Conservation (phyloP, 2,329 filamentous ascomycete species). For the Cladosporium sp. region DNA sequence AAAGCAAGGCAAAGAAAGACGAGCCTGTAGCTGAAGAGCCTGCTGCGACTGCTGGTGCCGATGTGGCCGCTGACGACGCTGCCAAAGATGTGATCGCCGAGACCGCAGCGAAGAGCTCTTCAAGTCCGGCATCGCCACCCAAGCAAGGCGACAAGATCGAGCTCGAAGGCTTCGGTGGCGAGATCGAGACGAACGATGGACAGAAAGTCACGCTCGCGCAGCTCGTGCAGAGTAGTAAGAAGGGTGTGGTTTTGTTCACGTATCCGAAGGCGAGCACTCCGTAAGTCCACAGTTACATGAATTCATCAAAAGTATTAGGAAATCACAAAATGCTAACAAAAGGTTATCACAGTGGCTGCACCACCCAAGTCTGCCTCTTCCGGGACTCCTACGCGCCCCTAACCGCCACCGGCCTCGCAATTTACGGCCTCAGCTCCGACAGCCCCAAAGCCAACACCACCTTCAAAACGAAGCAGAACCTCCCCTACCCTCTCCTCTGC, state of each 20-base stretch:
- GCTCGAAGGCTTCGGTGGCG: constrained; percentile 56
- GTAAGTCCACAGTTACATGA: not conserved
- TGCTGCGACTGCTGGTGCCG: constrained; percentile 15
- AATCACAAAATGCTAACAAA: not conserved
- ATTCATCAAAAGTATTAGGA: constrained; percentile 70
- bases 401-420: constrained; percentile 72
- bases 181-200: constrained; percentile 83
- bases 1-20: constrained; percentile 23
- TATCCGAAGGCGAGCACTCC: constrained; percentile 94
- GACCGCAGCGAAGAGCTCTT: constrained; percentile 11
- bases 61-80: not conserved
- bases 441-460: constrained; percentile 86
- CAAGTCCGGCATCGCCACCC: constrained; percentile 19
- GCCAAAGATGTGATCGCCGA: constrained; percentile 9
- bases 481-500: constrained; percentile 85
- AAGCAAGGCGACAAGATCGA: constrained; percentile 50
- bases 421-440: constrained; percentile 88
- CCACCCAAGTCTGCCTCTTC: constrained; percentile 89
- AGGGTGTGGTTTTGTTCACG: constrained; percentile 87
- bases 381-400: constrained; percentile 76
- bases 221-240: constrained; percentile 77
- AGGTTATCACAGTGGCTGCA: constrained; percentile 56
- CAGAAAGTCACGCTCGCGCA: constrained; percentile 72
- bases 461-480: constrained; percentile 86
- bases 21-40: constrained; percentile 21